Percentiles rank a stretch among this genome's conserved stretches.
Conservation (phyloP, 179 eudicot species). For the Pouteria campechiana region DNA sequence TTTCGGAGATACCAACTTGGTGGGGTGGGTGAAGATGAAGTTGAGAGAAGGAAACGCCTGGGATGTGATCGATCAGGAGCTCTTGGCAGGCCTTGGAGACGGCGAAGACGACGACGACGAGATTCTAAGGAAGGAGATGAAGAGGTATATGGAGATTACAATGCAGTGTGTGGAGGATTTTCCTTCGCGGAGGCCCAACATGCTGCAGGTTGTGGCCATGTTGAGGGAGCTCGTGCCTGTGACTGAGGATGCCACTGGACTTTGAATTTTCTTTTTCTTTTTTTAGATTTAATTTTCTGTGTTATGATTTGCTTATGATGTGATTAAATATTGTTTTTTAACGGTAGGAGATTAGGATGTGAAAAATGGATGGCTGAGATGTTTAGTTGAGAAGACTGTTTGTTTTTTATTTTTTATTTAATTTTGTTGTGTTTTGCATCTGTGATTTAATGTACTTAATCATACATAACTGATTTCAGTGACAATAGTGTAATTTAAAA, state of each 20-base stretch:
- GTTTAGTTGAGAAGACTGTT: no score
- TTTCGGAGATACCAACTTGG: constrained; percentile 92
- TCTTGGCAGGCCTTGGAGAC: constrained; percentile 28
- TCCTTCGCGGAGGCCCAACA: constrained; percentile 88
- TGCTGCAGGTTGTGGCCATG: constrained; percentile 94
- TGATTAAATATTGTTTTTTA: no score
- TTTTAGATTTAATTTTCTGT: no score
- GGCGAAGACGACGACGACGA: constrained; percentile 46
- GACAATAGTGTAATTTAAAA: no score
- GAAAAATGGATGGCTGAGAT: no score
- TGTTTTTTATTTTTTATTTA: no score
- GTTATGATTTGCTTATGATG: no score
- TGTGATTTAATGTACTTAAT: no score
- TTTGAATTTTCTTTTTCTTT: no score
- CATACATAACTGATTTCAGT: no score
- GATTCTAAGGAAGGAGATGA: constrained; percentile 84
- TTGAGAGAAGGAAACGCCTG: constrained; percentile 78
- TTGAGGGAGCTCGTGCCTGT: constrained; percentile 55
- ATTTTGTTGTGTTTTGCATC: no score
- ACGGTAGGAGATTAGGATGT: no score
- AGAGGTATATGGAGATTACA: constrained; percentile 54
- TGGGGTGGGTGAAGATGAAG: constrained; percentile 94
- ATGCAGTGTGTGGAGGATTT: constrained; percentile 88
- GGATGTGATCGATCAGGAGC: constrained; percentile 74
- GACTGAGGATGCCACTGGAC: constrained; percentile 1